Evolutionary conservation across 805 yeast species (phyloP).

Genomic region (Metschnikowia kunwiensis): DNA sequence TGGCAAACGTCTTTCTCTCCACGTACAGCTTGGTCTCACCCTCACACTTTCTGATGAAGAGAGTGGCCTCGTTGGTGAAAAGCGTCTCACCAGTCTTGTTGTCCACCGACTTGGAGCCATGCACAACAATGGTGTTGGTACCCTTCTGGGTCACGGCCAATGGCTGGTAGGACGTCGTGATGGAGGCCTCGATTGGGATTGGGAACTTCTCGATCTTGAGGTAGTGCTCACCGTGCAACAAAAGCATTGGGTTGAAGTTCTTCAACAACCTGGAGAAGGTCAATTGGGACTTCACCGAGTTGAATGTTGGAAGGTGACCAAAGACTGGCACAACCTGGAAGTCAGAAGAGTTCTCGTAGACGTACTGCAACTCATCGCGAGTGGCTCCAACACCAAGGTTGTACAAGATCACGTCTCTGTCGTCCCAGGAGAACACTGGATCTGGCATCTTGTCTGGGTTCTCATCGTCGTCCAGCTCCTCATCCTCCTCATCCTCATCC

Average conservation of each 20-base stretch:
- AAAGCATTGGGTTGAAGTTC: slow-evolving; percentile 82
- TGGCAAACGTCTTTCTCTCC: slow-evolving; percentile 57
- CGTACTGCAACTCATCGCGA: slow-evolving; percentile 70
- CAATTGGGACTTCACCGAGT: slow-evolving; percentile 52
- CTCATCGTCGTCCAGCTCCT: slow-evolving; percentile 37
- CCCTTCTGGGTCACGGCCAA: slow-evolving; percentile 81
- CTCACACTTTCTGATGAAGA: slow-evolving; percentile 75
- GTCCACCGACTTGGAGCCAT: slow-evolving; percentile 69
- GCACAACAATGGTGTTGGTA: slow-evolving; percentile 75
- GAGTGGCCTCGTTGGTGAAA: slow-evolving; percentile 79
- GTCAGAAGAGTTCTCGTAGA: slow-evolving; percentile 69
- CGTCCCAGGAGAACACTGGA: slow-evolving; percentile 55
- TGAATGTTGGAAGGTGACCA: slow-evolving; percentile 86
- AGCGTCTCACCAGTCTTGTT: slow-evolving; percentile 62
- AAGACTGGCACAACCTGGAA: slow-evolving; percentile 87
- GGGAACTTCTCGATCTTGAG: slow-evolving; percentile 73
- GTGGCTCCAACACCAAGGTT: slow-evolving; percentile 88
- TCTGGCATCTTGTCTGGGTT: slow-evolving; percentile 35
- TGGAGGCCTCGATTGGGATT: slow-evolving; percentile 65
- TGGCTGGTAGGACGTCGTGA: slow-evolving; percentile 63
- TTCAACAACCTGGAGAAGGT: slow-evolving; percentile 62
- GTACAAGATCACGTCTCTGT: slow-evolving; percentile 74
- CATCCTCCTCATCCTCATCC: slow-evolving; percentile 33
- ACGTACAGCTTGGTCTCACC: slow-evolving; percentile 48
- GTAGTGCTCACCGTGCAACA: slow-evolving; percentile 95